Evolutionary conservation across 2,329 filamentous ascomycete species (phyloP), one percentile per base, ranked within the genome.

Genomic region (Alternaria sp.): DNA sequence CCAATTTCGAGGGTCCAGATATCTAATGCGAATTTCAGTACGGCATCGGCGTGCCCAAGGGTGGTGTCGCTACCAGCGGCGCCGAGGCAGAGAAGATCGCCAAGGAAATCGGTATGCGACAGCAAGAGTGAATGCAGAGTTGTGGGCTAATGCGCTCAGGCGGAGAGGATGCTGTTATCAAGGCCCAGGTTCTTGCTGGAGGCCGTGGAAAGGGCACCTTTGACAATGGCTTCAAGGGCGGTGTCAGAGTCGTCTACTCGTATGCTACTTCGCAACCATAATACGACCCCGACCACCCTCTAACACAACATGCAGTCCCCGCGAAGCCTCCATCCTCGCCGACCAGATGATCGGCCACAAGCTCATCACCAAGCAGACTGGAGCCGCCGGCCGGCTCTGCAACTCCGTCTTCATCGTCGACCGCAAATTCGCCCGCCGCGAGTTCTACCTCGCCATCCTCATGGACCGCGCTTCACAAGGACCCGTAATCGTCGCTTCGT

Each of bases 281-380:
- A 21, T 55, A n/a, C 37, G 53, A 23, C 46, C 30, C 11, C 53
- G 30, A 10, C 25, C 44, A 53, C 14, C 21, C 14, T 49, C 63
- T 73, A 66, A 74, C 69, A 60, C 37, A 57, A 18, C 41, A 53
- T 64, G 49, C 68, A 90, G 88, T 65, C 93, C 96, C 64, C 94
- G 94, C 76, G 88, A 90, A 87, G 96, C 96, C 79, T 92, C 93
- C 87, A 97, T 98, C 90, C 97, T 99, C 81, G 95, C 96, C 75
- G 89, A 95, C 75, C 94, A 99, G 87, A 99, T 99, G 96, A 98
- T 99, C 84, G 96, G 96, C 80, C 95, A 99, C 87, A 97, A 97
- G 85, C 93, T 99, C 84, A 89, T 99, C 84, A 99, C 96, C 83
- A 99, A 99, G 90, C 96, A 99, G 87, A 99, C 96, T 63, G 96